These are phyloP conservation scores for Talaromyces sp. DNA, from an alignment of 2,329 filamentous ascomycete species.

Conservation along the genomic window DNA sequence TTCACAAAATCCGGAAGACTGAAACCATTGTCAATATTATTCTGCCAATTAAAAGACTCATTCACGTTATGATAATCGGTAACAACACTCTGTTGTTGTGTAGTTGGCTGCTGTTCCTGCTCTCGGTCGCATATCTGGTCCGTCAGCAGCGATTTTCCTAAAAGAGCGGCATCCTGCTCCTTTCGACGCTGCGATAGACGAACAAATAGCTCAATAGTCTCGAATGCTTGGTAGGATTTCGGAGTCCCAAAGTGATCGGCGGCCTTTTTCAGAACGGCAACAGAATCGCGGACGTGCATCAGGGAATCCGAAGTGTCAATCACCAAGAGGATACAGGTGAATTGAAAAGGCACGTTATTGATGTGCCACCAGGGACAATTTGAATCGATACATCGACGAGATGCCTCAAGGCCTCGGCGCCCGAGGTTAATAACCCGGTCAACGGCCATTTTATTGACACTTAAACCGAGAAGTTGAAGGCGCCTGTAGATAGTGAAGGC, in stretches of 20 bases:
- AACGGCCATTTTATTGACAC: constrained; percentile 8
- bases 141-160: background rate
- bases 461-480: constrained; percentile 10
- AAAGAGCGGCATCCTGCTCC: background rate
- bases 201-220: constrained; percentile 2
- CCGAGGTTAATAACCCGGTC: constrained; percentile 10
- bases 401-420: constrained; percentile 8
- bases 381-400: constrained; percentile 3
- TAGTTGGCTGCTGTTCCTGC: background rate
- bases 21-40: background rate
- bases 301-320: constrained; percentile 1
- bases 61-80: background rate
- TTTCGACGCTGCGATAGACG: background rate
- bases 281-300: background rate
- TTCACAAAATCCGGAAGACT: background rate
- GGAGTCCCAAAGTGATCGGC: constrained; percentile 1
- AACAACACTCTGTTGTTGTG: background rate
- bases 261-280: constrained; percentile 1
- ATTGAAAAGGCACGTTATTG: constrained; percentile 13
- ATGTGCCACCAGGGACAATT: constrained; percentile 16
- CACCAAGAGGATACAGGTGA: constrained; percentile 3
- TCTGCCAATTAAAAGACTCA: background rate
- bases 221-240: constrained; percentile 1
- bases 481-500: constrained; percentile 15
- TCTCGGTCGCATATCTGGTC: background rate